These are phyloP conservation scores for Smallanthus sonchifolius DNA, from an alignment of 129 eudicot species.

Conservation along the genomic window DNA sequence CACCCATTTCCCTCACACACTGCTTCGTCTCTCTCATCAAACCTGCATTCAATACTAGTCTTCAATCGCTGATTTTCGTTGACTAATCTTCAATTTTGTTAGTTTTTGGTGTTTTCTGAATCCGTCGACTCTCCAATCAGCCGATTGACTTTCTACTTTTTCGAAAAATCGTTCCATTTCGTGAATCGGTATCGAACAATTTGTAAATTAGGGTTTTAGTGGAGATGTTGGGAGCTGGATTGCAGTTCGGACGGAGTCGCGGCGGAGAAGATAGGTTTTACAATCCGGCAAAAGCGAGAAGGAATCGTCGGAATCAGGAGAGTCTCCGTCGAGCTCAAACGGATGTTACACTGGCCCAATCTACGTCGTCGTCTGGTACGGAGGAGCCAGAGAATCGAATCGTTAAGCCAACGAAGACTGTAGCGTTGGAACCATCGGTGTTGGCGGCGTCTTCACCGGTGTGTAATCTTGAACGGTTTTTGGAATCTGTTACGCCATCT, in stretches of 20 bases:
- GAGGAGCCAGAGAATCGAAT: constrained; percentile 23
- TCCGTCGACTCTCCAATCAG: constrained; percentile 13
- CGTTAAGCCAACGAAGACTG: constrained; percentile 21
- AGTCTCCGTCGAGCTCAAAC: constrained; percentile 46
- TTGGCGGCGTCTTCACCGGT: constrained; percentile 27
- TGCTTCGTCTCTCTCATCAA: constrained; percentile 21
- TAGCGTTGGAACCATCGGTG: constrained; percentile 16
- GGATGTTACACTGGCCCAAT: constrained; percentile 43
- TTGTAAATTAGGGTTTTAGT: constrained; percentile 23
- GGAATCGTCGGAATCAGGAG: constrained; percentile 44
- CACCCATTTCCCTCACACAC: constrained; percentile 20
- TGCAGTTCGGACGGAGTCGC: constrained; percentile 70
- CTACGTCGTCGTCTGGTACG: constrained; percentile 10
- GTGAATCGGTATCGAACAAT: constrained; percentile 9
- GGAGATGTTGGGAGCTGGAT: constrained; percentile 75
- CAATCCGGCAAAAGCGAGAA: constrained; percentile 62
- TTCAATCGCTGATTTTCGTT: not conserved
- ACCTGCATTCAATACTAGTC: constrained; percentile 15
- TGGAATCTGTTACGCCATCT: constrained; percentile 68
- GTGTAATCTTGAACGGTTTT: constrained; percentile 76
- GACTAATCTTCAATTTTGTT: not conserved
- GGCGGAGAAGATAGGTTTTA: constrained; percentile 82
- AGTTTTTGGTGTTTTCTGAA: not conserved
- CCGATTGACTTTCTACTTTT: constrained; percentile 6
- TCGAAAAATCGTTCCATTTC: constrained; percentile 11